Evolutionary conservation across 164 flowering plant genomes (phyloP).

Genomic region (Vitis cinerea): DNA sequence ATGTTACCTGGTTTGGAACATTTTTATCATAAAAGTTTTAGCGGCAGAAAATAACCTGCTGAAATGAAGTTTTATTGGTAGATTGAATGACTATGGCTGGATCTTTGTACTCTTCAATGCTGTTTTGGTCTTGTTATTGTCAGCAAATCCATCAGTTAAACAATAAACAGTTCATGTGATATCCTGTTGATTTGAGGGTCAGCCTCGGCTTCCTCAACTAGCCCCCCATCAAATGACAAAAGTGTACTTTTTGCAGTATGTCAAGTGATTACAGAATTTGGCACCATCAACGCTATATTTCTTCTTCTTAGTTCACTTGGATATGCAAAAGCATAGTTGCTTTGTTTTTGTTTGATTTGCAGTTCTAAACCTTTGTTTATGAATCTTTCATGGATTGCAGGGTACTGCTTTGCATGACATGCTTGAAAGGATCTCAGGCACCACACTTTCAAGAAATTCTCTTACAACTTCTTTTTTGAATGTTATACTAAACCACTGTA

Average conservation of each 20-base stretch:
- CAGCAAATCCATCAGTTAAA: neutral
- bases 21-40: too few species aligned
- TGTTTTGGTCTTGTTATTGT: neutral
- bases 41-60: neutral
- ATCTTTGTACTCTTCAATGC: neutral
- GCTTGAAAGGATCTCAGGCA: slow-evolving; percentile 40
- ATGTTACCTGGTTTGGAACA: too few species aligned
- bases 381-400: slow-evolving; percentile 33
- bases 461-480: slow-evolving; percentile 35
- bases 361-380: neutral
- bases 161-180: neutral
- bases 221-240: too few species aligned
- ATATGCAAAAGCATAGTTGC: neutral
- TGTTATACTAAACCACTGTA: slow-evolving; percentile 49
- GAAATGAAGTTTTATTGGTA: neutral
- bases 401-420: slow-evolving; percentile 62
- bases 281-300: too few species aligned
- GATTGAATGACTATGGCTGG: neutral
- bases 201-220: neutral
- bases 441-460: slow-evolving; percentile 32
- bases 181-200: neutral
- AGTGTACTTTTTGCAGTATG: too few species aligned
- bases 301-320: neutral
- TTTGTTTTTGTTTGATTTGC: neutral
- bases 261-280: too few species aligned